These are phyloP conservation scores for Fusarium sterilihyphosum DNA, from an alignment of 2,329 filamentous ascomycete species.

Conservation along the genomic window DNA sequence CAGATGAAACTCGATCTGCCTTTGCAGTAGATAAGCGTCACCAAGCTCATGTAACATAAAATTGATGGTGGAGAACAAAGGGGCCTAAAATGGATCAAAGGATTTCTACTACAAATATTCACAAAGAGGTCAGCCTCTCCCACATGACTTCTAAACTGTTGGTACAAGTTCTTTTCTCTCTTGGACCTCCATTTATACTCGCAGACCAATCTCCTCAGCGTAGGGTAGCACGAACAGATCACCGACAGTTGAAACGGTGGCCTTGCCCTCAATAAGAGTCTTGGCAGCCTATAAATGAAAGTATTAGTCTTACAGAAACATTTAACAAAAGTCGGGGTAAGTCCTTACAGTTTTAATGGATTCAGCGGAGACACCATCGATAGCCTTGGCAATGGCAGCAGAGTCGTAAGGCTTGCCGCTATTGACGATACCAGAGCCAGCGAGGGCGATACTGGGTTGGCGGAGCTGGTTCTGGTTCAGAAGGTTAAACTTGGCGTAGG, in stretches of 20 bases:
- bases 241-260: constrained; percentile 87
- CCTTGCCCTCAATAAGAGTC: constrained; percentile 86
- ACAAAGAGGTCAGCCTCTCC: constrained; percentile 52
- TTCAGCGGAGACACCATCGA: constrained; percentile 84
- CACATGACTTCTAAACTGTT: constrained; percentile 55
- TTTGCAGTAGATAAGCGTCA: not conserved
- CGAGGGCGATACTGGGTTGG: constrained; percentile 80
- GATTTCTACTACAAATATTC: constrained; percentile 59
- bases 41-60: constrained; percentile 5
- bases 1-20: not conserved
- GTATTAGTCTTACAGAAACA: constrained; percentile 39
- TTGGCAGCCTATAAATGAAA: constrained; percentile 76
- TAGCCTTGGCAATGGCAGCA: constrained; percentile 78
- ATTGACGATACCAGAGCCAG: constrained; percentile 85
- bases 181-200: constrained; percentile 74
- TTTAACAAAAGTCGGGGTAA: constrained; percentile 30
- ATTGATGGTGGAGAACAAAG: constrained; percentile 11
- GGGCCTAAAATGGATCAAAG: constrained; percentile 43
- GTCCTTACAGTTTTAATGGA: constrained; percentile 83
- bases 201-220: constrained; percentile 92
- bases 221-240: constrained; percentile 92
- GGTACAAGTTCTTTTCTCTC: constrained; percentile 53
- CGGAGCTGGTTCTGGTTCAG: constrained; percentile 84
- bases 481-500: constrained; percentile 91
- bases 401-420: constrained; percentile 86